Base-by-base conservation (phyloP, 495 filamentous ascomycete genomes). In the Bombardia bombarda region DNA sequence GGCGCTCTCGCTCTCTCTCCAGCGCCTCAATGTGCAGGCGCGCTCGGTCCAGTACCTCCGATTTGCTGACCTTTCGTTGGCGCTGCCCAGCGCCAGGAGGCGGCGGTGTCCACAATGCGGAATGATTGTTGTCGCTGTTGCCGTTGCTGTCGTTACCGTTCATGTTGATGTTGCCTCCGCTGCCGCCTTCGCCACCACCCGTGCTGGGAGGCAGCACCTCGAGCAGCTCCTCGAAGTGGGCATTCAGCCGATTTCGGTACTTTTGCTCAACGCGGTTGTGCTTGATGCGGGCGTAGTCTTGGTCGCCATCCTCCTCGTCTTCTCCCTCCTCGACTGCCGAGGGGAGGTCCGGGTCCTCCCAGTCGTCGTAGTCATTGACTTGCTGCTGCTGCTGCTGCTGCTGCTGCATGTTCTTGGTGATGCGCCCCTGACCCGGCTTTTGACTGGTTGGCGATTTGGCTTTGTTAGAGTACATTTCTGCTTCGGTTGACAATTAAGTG, bases 11-110 rank as follows among this genome's bases (percentile, higher is more conserved):
- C n/a, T 50, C 40, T 14, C 16, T 32, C 50, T 56, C 46, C 40
- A 56, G 25, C 19, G 43, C 25, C 40, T 43, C 38, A 28, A 63
- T 63, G 33, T 55, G 47, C 32, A 42, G 4, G 10, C 52, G 40
- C 8, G 61, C 58, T 9, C 49, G 48, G 17, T 58, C 52, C 24
- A 65, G 45, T 32, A 65, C 58, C 21, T 65, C 58, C 1, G 48
- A 52, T 32, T 65, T 65, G 41, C 54, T 60, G 10, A 60, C 42
- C 34, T 42, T 26, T 25, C 47, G 42, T 13, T 46, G 32, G 7
- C 22, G 38, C 26, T 28, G 26, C 26, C 13, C 26, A 13, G 26
- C 38, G 7, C 12, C 24, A 10, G 24, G 1, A 7, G n/a, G 12
- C 19, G 9, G 16, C 7, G 9, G 21, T 14, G 22, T 25, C 38